Percentiles rank a stretch among this genome's conserved stretches.
Evolutionary conservation across 805 yeast species (phyloP).

Genomic region (Kregervanrija delftensis): DNA sequence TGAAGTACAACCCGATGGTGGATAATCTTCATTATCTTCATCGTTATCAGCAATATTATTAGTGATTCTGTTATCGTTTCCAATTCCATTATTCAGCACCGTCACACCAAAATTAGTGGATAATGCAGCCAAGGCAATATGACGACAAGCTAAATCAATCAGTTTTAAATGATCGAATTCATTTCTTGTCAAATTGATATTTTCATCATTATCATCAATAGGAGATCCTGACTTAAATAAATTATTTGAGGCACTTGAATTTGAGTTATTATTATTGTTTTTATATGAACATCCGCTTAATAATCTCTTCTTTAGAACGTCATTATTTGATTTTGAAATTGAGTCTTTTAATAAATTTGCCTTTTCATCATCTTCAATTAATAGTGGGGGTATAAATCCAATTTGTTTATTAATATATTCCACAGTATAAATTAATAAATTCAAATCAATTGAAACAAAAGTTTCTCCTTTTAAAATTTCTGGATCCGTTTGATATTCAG

Average conservation of each 20-base stretch:
- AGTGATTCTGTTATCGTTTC: not conserved
- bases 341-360: conserved; percentile 22
- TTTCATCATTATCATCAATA: conserved; percentile 7
- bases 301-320: conserved; percentile 12
- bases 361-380: conserved; percentile 38
- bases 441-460: conserved; percentile 38
- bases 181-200: conserved; percentile 38
- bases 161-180: conserved; percentile 64
- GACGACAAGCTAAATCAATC: conserved; percentile 75
- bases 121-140: conserved; percentile 69
- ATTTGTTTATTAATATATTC: conserved; percentile 47
- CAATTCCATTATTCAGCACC: not conserved
- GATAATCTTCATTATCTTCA: not conserved
- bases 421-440: conserved; percentile 43
- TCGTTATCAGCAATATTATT: not conserved
- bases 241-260: no score
- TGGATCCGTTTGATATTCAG: conserved; percentile 27
- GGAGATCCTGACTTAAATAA: no score
- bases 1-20: conserved; percentile 1
- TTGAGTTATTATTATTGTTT: conserved; percentile 3
- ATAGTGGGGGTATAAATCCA: conserved; percentile 49
- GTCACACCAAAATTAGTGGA: conserved; percentile 15
- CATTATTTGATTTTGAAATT: conserved; percentile 9
- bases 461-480: conserved; percentile 11
- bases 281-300: conserved; percentile 20